Conservation (phyloP, 495 filamentous ascomycete genomes). For the Aspergillus cavernicola region DNA sequence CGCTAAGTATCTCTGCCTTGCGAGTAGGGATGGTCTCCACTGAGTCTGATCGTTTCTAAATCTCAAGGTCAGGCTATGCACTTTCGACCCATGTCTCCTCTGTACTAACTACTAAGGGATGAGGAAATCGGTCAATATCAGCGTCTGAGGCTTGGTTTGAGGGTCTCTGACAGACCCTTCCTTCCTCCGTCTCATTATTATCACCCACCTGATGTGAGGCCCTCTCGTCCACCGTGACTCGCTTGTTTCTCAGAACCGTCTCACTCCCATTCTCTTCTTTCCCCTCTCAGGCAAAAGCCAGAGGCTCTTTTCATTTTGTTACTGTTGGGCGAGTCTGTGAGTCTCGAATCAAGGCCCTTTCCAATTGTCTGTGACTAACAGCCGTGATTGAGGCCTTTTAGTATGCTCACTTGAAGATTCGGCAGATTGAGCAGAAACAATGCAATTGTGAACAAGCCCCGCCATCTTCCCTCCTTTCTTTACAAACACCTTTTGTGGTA, state of each 20-base stretch:
- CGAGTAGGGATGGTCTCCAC: slow-evolving; percentile 12
- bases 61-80: slow-evolving; percentile 9
- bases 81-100: slow-evolving; percentile 8
- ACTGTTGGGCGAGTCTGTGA: slow-evolving; percentile 17
- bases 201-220: slow-evolving; percentile 18
- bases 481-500: slow-evolving; percentile 15
- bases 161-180: slow-evolving; percentile 24
- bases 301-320: slow-evolving; percentile 21
- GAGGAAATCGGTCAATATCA: slow-evolving; percentile 17
- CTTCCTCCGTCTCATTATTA: slow-evolving; percentile 18
- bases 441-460: slow-evolving; percentile 13
- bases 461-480: slow-evolving; percentile 13
- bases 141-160: slow-evolving; percentile 19
- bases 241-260: slow-evolving; percentile 7
- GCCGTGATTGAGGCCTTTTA: slow-evolving; percentile 1
- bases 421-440: slow-evolving; percentile 14
- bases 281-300: slow-evolving; percentile 17
- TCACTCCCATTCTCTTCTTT: slow-evolving; percentile 9
- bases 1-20: slow-evolving; percentile 16
- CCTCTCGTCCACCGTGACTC: slow-evolving; percentile 7
- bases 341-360: slow-evolving; percentile 4
- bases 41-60: slow-evolving; percentile 11
- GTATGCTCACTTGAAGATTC: slow-evolving; percentile 2
- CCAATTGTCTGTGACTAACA: slow-evolving; percentile 11
- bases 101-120: slow-evolving; percentile 12